Percentiles rank a stretch among this genome's conserved stretches.
phyloP scores from a whole-genome alignment of 441 rosid genomes.

The Erodium trifolium region DNA sequence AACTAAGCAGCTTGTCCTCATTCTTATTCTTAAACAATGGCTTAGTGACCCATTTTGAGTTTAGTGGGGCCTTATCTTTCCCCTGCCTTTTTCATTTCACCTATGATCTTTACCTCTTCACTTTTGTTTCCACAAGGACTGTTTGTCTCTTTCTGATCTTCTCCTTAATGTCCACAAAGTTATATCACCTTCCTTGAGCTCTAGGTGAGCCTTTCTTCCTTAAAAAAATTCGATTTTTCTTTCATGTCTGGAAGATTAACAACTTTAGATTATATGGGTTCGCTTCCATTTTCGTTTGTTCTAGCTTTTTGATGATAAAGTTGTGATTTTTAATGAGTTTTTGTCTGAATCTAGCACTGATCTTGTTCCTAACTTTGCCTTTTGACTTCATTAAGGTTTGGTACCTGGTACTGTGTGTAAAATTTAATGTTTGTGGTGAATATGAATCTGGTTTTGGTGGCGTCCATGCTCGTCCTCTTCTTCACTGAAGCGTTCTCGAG shows the following conservation, averaged over 20 bases:
- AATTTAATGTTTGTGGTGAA: conserved; percentile 12
- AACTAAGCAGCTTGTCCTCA: conserved; percentile 17
- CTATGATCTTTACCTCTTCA: too few relatives aligned
- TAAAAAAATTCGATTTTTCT: neutral
- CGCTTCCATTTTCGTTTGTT: too few relatives aligned
- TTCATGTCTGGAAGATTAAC: too few relatives aligned
- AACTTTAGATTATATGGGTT: too few relatives aligned
- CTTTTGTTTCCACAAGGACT: too few relatives aligned
- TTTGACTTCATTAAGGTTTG: conserved; percentile 4
- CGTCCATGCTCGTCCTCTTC: conserved; percentile 26
- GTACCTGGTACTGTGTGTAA: neutral
- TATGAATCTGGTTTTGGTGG: conserved; percentile 51
- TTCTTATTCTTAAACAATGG: conserved; percentile 12
- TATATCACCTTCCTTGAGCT: conserved; percentile 10
- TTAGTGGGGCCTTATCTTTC: conserved; percentile 11
- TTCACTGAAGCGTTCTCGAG: conserved; percentile 29
- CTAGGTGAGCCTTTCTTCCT: conserved; percentile 27
- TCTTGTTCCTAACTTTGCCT: neutral
- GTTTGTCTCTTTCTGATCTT: conserved; percentile 17
- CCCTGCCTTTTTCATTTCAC: neutral
- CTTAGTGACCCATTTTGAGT: conserved; percentile 7
- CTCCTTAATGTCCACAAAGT: conserved; percentile 15
- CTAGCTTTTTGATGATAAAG: too few relatives aligned
- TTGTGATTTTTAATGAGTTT: neutral
- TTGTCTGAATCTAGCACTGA: neutral